These are phyloP conservation scores for Carex arenaria DNA, from an alignment of 202 grass and related monocot species.

Conservation along the genomic window DNA sequence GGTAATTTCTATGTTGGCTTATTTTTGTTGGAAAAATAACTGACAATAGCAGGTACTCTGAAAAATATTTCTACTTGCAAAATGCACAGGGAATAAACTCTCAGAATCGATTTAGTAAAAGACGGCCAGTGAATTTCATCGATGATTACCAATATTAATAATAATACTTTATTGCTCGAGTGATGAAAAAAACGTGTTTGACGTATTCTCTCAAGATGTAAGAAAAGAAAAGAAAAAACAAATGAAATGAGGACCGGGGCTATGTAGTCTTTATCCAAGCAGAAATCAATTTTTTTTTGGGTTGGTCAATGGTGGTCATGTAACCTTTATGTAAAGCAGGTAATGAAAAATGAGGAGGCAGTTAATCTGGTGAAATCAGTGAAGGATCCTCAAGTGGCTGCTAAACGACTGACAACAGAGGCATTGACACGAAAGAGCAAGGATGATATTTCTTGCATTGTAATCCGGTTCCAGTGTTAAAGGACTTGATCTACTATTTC, in stretches of 20 bases:
- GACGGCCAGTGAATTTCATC: neutral
- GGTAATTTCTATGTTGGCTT: neutral
- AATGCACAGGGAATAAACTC: neutral
- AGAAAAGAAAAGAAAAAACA: neutral
- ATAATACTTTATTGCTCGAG: neutral
- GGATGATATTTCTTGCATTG: slow-evolving; percentile 95
- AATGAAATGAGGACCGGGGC: neutral
- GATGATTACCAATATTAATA: neutral
- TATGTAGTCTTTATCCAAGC: neutral
- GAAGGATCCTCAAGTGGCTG: slow-evolving; percentile 90
- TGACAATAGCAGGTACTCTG: neutral
- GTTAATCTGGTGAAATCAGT: slow-evolving; percentile 80
- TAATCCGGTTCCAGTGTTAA: slow-evolving; percentile 89
- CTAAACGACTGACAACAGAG: slow-evolving; percentile 74
- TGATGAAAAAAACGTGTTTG: neutral
- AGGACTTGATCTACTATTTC: slow-evolving; percentile 19
- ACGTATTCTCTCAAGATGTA: neutral
- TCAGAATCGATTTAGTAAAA: neutral
- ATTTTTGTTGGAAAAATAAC: neutral
- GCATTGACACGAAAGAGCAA: slow-evolving; percentile 90
- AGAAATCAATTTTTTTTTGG: neutral
- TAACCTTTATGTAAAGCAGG: slow-evolving; percentile 28
- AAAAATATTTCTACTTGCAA: neutral
- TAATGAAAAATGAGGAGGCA: slow-evolving; percentile 93
- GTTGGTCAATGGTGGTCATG: neutral